Percentiles rank a stretch among this genome's conserved stretches.
These are phyloP conservation scores for Cubamyces lactineus DNA, from an alignment of 768 basidiomycete genomes.

Conservation along the genomic window DNA sequence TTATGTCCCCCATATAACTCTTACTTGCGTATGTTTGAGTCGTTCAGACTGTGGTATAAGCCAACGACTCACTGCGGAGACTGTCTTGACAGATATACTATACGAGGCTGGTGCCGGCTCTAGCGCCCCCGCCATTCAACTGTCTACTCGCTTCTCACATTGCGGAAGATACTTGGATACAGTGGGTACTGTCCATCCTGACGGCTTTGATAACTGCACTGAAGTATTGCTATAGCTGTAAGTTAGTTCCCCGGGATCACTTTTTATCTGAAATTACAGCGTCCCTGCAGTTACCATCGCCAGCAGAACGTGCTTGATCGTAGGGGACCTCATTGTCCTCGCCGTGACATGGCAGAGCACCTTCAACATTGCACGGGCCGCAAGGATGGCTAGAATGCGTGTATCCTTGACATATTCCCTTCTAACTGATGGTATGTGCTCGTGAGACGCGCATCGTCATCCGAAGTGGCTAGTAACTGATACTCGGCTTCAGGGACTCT, in stretches of 20 bases:
- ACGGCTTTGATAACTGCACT: too few relatives aligned
- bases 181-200: not conserved
- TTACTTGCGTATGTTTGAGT: conserved; percentile 1
- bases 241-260: not conserved
- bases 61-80: not conserved
- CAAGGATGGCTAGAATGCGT: not conserved
- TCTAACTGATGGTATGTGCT: conserved; percentile 12
- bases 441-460: too few relatives aligned
- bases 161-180: conserved; percentile 1
- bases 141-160: not conserved
- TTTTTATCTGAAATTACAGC: not conserved
- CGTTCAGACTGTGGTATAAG: not conserved
- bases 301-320: conserved; percentile 1
- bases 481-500: not conserved
- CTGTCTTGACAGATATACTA: conserved; percentile 3
- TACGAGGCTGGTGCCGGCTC: not conserved
- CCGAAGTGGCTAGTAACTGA: not conserved
- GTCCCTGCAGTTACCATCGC: conserved; percentile 5
- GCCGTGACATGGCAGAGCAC: conserved; percentile 14
- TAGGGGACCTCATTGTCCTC: conserved; percentile 15
- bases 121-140: conserved; percentile 4
- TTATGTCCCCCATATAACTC: conserved; percentile 5
- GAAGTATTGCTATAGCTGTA: not conserved
- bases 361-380: conserved; percentile 4
- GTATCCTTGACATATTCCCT: conserved; percentile 11